These are phyloP conservation scores for Trametes sanguinea DNA, from an alignment of 768 basidiomycete species.

Conservation along the genomic window DNA sequence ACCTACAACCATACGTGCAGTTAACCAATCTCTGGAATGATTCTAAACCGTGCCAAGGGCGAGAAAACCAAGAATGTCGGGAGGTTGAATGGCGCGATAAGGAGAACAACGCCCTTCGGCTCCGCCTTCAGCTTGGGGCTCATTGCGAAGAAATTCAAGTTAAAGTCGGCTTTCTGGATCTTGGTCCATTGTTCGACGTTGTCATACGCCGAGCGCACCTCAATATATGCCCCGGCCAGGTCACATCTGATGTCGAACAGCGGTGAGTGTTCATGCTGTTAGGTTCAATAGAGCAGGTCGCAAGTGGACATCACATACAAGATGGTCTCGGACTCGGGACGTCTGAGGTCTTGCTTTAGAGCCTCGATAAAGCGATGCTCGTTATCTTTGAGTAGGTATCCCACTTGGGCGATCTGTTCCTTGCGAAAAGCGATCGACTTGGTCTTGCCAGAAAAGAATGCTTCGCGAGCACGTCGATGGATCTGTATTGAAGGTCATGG, in stretches of 20 bases:
- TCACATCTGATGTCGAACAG: constrained; percentile 51
- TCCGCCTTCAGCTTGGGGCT: constrained; percentile 68
- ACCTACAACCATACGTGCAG: constrained; percentile 10
- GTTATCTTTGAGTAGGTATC: constrained; percentile 76
- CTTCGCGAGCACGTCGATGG: constrained; percentile 51
- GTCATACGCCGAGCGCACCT: constrained; percentile 52
- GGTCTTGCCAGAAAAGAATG: constrained; percentile 67
- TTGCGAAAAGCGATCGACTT: constrained; percentile 66
- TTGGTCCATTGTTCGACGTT: constrained; percentile 74
- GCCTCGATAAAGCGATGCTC: constrained; percentile 57
- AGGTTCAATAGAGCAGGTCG: background rate
- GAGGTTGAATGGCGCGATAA: constrained; percentile 77
- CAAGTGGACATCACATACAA: constrained; percentile 40
- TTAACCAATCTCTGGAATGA: background rate
- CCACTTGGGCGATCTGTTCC: constrained; percentile 71
- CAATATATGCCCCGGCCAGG: constrained; percentile 51
- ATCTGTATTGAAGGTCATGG: constrained; percentile 42
- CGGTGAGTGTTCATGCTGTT: background rate
- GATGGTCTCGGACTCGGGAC: constrained; percentile 58
- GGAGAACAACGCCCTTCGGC: constrained; percentile 71
- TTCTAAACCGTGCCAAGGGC: constrained; percentile 50
- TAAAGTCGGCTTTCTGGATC: constrained; percentile 57
- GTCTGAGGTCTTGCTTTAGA: constrained; percentile 60
- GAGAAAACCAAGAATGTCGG: constrained; percentile 60
- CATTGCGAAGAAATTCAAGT: constrained; percentile 58